Evolutionary conservation across 192 early-diverging fungal genomes (phyloP).

Genomic region (Gamsiella multidivaricata): DNA sequence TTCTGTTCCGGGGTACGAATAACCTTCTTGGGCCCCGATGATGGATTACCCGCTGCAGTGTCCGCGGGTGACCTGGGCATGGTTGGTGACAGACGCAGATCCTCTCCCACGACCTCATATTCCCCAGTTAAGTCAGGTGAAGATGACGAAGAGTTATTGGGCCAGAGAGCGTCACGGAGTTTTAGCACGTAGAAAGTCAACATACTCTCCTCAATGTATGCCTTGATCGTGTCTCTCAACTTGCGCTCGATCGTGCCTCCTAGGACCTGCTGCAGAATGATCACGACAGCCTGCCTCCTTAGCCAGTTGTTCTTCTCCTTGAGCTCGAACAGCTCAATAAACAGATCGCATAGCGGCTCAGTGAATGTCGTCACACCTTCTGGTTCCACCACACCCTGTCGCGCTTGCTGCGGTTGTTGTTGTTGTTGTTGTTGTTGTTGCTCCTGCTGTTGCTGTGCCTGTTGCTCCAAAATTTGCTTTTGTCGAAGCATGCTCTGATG

Average conservation of each 20-base stretch:
- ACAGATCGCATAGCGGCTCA: conserved; percentile 83
- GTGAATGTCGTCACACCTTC: conserved; percentile 64
- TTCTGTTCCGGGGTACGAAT: conserved; percentile 61
- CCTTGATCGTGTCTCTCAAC: conserved; percentile 54
- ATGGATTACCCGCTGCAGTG: neutral
- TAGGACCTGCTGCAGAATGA: conserved; percentile 87
- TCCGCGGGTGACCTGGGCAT: conserved; percentile 4
- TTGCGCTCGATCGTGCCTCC: conserved; percentile 89
- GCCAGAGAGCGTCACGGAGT: conserved; percentile 66
- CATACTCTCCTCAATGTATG: conserved; percentile 53
- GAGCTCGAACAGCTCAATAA: conserved; percentile 95
- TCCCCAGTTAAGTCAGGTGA: neutral
- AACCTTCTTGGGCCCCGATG: conserved; percentile 4
- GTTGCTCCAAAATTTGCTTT: conserved; percentile 10
- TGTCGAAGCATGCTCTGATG: conserved; percentile 3
- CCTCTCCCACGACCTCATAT: conserved; percentile 19
- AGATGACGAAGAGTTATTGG: conserved; percentile 6
- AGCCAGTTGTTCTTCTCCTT: conserved; percentile 89
- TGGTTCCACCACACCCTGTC: conserved; percentile 25
- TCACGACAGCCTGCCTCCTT: conserved; percentile 84
- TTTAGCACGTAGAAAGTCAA: conserved; percentile 56
- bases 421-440: conserved; percentile 21
- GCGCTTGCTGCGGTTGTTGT: conserved; percentile 15
- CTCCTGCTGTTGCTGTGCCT: conserved; percentile 7
- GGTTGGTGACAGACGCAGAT: conserved; percentile 1